Conservation (phyloP, 305 asterid genomes). For the Fraxinus nigra region DNA sequence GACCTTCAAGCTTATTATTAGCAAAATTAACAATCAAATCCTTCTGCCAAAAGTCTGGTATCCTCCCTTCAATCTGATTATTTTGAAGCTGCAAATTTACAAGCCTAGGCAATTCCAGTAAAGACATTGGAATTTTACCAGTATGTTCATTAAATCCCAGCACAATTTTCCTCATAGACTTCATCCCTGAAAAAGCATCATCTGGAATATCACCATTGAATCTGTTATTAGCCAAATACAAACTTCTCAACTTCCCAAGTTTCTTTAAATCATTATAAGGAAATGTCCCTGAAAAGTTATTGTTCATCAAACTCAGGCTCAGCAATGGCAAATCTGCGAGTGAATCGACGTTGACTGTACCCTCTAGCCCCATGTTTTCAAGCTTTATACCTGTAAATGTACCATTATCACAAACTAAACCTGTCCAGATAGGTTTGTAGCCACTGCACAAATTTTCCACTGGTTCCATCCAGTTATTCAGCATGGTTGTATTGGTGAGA, state of each 20-base stretch:
- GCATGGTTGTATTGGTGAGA: conserved; percentile 17
- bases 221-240: conserved; percentile 48
- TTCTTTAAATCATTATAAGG: conserved; percentile 38
- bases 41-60: conserved; percentile 62
- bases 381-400: conserved; percentile 29
- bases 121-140: conserved; percentile 58
- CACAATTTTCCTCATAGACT: conserved; percentile 34
- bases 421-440: conserved; percentile 26
- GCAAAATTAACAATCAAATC: conserved; percentile 42
- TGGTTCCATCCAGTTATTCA: conserved; percentile 26
- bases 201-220: conserved; percentile 59
- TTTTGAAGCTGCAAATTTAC: conserved; percentile 47
- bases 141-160: conserved; percentile 44
- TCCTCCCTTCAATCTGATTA: conserved; percentile 51
- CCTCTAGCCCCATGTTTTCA: conserved; percentile 53
- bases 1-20: conserved; percentile 55
- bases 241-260: conserved; percentile 44
- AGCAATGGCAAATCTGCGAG: conserved; percentile 36
- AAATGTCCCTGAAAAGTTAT: conserved; percentile 51
- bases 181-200: conserved; percentile 58
- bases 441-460: conserved; percentile 19
- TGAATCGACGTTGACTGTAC: conserved; percentile 34
- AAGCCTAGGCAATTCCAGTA: conserved; percentile 44
- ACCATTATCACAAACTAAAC: conserved; percentile 27
- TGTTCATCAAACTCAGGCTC: conserved; percentile 55